Conservation (phyloP, 2,329 filamentous ascomycete species). For the Fusarium hainanense region DNA sequence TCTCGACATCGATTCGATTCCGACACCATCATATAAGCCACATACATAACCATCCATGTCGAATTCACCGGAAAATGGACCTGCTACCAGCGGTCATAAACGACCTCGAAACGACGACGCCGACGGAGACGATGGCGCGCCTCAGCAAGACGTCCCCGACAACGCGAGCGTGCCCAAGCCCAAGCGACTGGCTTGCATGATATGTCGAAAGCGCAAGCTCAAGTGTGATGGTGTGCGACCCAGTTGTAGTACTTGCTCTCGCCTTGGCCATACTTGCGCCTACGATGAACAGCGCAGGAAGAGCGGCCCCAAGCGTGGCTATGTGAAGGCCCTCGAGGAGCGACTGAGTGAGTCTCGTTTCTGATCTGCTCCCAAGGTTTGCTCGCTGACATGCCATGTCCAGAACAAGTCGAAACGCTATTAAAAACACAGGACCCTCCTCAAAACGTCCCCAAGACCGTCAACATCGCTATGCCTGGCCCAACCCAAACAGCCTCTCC, state of each 20-base stretch:
- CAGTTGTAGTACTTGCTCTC: conserved; percentile 87
- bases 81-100: conserved; percentile 49
- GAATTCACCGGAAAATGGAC: conserved; percentile 53
- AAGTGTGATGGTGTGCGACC: conserved; percentile 88
- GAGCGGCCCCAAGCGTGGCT: conserved; percentile 93
- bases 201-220: conserved; percentile 92
- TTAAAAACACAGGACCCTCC: conserved; percentile 80
- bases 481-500: conserved; percentile 48
- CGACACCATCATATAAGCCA: conserved; percentile 3
- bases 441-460: conserved; percentile 47
- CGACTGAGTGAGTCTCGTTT: conserved; percentile 76
- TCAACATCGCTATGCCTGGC: conserved; percentile 44
- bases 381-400: conserved; percentile 27
- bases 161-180: conserved; percentile 75
- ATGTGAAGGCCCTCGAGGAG: conserved; percentile 93
- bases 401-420: conserved; percentile 92
- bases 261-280: conserved; percentile 86
- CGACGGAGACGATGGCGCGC: conserved; percentile 50
- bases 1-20: conserved; percentile 4
- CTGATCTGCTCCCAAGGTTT: conserved; percentile 15
- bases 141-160: conserved; percentile 58
- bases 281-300: conserved; percentile 95
- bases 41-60: conserved; percentile 45
- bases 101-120: conserved; percentile 45
- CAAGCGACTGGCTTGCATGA: conserved; percentile 95